Conservation (phyloP, 2,329 filamentous ascomycete genomes). For the Phialophora macrospora region DNA sequence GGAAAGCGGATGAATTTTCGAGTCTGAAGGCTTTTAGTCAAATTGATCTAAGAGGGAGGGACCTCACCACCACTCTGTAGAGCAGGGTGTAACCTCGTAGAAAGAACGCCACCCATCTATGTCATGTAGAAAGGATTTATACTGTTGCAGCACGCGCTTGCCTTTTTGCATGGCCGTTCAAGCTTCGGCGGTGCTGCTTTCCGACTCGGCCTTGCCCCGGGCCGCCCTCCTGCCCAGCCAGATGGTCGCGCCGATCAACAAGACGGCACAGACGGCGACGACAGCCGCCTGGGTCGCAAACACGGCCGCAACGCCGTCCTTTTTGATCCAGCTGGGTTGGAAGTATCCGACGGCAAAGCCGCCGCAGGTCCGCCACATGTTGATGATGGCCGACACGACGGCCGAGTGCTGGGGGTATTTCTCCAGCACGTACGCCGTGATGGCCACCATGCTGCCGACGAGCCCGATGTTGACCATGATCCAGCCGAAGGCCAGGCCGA, state of each 20-base stretch:
- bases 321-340: slow-evolving; percentile 45
- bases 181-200: neutral
- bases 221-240: slow-evolving; percentile 26
- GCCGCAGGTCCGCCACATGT: slow-evolving; percentile 49
- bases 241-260: slow-evolving; percentile 43
- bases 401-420: slow-evolving; percentile 46
- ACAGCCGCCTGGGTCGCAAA: slow-evolving; percentile 46
- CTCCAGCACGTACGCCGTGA: slow-evolving; percentile 47
- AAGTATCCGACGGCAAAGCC: slow-evolving; percentile 48
- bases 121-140: no score
- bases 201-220: neutral
- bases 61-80: no score
- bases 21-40: no score
- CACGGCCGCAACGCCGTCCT: slow-evolving; percentile 43
- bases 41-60: no score
- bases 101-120: no score
- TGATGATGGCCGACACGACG: slow-evolving; percentile 46
- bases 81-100: no score
- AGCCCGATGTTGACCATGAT: slow-evolving; percentile 47
- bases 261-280: slow-evolving; percentile 39
- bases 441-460: slow-evolving; percentile 45
- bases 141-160: no score
- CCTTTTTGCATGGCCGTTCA: neutral
- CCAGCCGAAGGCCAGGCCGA: slow-evolving; percentile 48
- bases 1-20: no score